Percentiles rank a stretch among this genome's conserved stretches.
Conservation (phyloP, 805 yeast species). For the Kodamaea fukazawae region DNA sequence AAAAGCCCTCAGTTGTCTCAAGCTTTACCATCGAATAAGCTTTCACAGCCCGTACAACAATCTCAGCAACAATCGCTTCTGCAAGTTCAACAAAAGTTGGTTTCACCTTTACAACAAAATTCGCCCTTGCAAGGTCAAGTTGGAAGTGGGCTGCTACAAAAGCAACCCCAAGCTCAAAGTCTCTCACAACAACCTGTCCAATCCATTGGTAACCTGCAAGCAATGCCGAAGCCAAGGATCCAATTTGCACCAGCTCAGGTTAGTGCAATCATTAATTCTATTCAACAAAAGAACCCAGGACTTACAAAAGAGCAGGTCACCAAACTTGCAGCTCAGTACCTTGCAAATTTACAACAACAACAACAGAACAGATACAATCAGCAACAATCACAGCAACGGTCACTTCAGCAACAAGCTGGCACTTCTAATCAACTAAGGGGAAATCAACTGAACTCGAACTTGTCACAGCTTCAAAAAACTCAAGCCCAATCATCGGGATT, state of each 20-base stretch:
- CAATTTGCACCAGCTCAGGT: constrained; percentile 62
- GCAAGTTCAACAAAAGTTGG: constrained; percentile 5
- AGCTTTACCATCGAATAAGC: constrained; percentile 2
- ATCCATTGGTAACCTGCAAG: neutral
- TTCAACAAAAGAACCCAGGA: constrained; percentile 64
- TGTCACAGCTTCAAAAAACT: neutral
- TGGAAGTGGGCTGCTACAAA: constrained; percentile 1
- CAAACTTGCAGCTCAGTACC: constrained; percentile 60
- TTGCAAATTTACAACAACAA: constrained; percentile 56
- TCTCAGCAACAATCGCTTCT: constrained; percentile 3
- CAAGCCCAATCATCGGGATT: constrained; percentile 29
- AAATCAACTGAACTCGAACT: constrained; percentile 7
- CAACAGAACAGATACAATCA: constrained; percentile 34
- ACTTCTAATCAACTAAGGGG: constrained; percentile 8
- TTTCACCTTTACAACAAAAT: constrained; percentile 1
- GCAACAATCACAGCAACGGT: constrained; percentile 16
- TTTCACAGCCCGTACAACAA: constrained; percentile 3
- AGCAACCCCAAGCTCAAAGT: neutral
- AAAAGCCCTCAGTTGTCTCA: constrained; percentile 6
- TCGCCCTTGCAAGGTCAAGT: neutral
- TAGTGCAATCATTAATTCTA: constrained; percentile 60
- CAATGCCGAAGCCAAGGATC: constrained; percentile 28
- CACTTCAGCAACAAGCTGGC: constrained; percentile 20
- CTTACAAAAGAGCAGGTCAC: constrained; percentile 63
- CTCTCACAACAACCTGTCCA: constrained; percentile 2